A percentile compares a stretch with the other conserved stretches of the same genome.
These are phyloP conservation scores for Gossypium ekmanianum DNA, from an alignment of 345 rosid genomes.

Conservation along the genomic window DNA sequence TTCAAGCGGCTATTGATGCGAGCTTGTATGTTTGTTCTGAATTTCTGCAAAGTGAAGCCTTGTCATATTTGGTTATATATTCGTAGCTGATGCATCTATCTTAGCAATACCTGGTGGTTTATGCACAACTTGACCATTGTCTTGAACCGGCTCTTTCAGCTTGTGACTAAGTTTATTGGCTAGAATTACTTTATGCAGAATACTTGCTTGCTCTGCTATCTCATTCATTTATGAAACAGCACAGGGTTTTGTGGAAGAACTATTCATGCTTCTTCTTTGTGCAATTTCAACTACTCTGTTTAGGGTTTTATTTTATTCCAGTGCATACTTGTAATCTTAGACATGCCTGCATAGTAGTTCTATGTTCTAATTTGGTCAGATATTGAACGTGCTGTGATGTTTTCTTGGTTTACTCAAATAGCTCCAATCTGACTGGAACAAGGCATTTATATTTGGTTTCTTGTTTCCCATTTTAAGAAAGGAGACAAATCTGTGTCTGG, in stretches of 20 bases:
- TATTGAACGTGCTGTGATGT: neutral
- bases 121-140: neutral
- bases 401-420: neutral
- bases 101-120: neutral
- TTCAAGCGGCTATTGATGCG: neutral
- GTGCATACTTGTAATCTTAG: neutral
- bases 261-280: neutral
- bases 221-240: neutral
- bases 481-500: neutral
- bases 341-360: neutral
- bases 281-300: too few relatives aligned
- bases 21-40: neutral
- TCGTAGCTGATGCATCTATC: neutral
- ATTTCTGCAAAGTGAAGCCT: neutral
- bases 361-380: slow-evolving; percentile 1
- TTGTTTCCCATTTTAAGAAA: neutral
- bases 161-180: neutral
- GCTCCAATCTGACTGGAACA: neutral
- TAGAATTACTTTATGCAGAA: neutral
- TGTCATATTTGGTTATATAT: neutral
- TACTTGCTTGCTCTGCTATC: neutral
- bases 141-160: neutral
- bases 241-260: neutral
- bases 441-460: neutral
- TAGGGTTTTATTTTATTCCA: neutral